These are phyloP conservation scores for Juncus inflexus DNA, from an alignment of 176 grass and related monocot genomes.

Conservation along the genomic window DNA sequence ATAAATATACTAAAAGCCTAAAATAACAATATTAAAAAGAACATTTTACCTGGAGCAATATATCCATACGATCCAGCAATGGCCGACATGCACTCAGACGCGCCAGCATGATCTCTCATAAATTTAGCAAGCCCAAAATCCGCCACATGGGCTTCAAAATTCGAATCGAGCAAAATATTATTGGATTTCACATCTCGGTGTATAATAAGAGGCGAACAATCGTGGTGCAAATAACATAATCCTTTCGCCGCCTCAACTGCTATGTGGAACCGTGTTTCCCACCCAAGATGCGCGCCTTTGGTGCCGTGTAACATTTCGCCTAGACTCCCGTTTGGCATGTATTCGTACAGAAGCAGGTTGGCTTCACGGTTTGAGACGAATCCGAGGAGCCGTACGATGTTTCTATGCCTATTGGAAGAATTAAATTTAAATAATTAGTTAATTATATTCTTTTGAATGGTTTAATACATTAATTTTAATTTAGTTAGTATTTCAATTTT, in stretches of 20 bases:
- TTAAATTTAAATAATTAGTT: too few species aligned
- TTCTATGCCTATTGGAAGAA: conserved; percentile 37
- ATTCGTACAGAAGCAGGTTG: conserved; percentile 88
- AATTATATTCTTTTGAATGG: too few species aligned
- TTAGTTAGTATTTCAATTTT: too few species aligned
- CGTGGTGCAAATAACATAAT: conserved; percentile 89
- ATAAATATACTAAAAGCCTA: conserved; percentile 1
- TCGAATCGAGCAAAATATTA: conserved; percentile 86
- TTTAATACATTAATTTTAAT: too few species aligned
- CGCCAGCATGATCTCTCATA: conserved; percentile 29
- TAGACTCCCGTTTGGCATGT: conserved; percentile 81
- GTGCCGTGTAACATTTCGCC: conserved; percentile 79
- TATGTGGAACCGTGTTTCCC: conserved; percentile 49
- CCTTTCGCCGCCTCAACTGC: conserved; percentile 71
- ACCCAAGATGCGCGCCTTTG: conserved; percentile 61
- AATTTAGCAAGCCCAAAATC: conserved; percentile 97
- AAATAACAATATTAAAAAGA: neutral
- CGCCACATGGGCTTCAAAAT: conserved; percentile 80
- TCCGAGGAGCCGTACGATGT: conserved; percentile 73
- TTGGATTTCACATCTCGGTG: conserved; percentile 93
- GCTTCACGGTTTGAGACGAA: conserved; percentile 80
- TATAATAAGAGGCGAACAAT: conserved; percentile 69
- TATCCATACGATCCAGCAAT: conserved; percentile 92
- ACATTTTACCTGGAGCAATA: conserved; percentile 74
- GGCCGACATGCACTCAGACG: conserved; percentile 81